Conservation (phyloP, 2,329 filamentous ascomycete genomes). For the Helotiales sp. region DNA sequence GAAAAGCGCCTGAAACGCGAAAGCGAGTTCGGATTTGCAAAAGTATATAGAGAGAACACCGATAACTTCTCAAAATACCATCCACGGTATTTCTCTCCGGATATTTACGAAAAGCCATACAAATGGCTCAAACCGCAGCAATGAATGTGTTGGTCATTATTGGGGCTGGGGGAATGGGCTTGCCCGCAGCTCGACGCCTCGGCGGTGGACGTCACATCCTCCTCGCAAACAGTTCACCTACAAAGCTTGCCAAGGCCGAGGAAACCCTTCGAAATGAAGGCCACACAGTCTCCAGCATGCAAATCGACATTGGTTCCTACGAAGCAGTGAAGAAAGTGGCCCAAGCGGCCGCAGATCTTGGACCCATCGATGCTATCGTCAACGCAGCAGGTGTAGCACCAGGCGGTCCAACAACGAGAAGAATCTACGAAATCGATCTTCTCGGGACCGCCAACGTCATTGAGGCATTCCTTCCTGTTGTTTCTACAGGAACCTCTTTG, state of each 20-base stretch:
- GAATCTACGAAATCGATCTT: constrained; percentile 26
- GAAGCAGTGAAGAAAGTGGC: constrained; percentile 19
- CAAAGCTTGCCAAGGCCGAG: not conserved
- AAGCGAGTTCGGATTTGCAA: too few relatives aligned
- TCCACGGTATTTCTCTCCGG: too few relatives aligned
- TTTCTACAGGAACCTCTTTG: constrained; percentile 17
- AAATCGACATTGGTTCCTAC: constrained; percentile 22
- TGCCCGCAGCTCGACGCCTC: constrained; percentile 6
- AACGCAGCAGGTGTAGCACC: constrained; percentile 11
- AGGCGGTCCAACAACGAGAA: not conserved
- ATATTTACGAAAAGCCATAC: too few relatives aligned
- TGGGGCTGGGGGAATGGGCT: constrained; percentile 8
- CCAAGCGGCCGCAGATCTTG: constrained; percentile 11
- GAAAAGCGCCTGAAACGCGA: too few relatives aligned
- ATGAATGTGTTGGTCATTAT: constrained; percentile 2
- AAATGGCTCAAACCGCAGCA: not conserved
- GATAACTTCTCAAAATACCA: too few relatives aligned
- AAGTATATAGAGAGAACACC: too few relatives aligned
- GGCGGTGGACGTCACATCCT: not conserved
- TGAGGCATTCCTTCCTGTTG: constrained; percentile 23
- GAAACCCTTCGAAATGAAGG: constrained; percentile 11
- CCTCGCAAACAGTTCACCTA: not conserved
- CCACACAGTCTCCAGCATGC: constrained; percentile 18
- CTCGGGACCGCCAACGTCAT: constrained; percentile 28
- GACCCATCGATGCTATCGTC: constrained; percentile 18